Evolutionary conservation across 352 stramenopile species (phyloP), one percentile per base, ranked within the genome.

Genomic region (Globisporangium iwayamae): DNA sequence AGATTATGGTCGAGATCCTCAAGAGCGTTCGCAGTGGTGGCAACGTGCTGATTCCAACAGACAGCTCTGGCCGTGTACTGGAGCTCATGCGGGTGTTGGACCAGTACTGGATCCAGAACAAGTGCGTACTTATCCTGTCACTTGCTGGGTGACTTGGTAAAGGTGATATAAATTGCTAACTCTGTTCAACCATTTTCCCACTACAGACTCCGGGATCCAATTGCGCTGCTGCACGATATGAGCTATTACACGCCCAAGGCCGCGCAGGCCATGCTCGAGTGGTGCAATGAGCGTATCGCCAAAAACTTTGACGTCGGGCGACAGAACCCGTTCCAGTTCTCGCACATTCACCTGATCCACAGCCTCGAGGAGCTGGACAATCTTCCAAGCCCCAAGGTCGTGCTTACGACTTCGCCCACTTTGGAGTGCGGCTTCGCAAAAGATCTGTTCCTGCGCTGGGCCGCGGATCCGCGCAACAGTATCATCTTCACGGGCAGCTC

Each of bases 61-160:
- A 99, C 72, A 97, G 91, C 46, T 94, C 87, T 22, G 94, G 94
- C 4, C 88, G 96, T 22, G 90, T 98, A n/a, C 76, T 99, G 1
- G 96, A 99, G 78, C 69, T 99, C 8, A 90, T 98, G 65, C 83
- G 97, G n/a, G 75, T 98, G 3, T 66, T 99, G 22, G 87, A 98
- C 67, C 83, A 97, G 72, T 96, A 98, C 72, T 99, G 96, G 96
- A 97, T 98, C 60, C 81, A 96, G 58, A 95, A 98, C 73, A 97
- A 97, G 76, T 92, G 85, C 32, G 83, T 46, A 68, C 4, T 9
- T 22, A 18, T 48, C 9, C 14, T 56, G 5, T 41, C 3, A 8
- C 28, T 39, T 56, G 28, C 6, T 41, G 1, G 7, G 18, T 39
- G 6, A 41, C 7, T 9, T 7, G 9, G 22, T 69, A 11, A 38